Evolutionary conservation across 169 alveolate genomes (phyloP).

Genomic region (Eimeria tenella): DNA sequence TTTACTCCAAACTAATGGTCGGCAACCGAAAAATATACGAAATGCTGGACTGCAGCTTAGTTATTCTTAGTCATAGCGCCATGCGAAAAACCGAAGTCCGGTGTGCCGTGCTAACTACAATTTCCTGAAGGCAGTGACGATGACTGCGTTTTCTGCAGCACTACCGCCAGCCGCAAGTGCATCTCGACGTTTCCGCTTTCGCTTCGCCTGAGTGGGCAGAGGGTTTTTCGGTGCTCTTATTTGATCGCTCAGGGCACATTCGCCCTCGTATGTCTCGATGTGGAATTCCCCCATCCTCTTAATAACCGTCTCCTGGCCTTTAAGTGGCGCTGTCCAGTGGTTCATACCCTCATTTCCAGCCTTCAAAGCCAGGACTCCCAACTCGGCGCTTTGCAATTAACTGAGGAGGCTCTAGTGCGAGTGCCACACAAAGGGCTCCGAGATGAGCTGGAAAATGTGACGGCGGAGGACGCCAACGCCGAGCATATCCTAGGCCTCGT

Average conservation of each 20-base stretch:
- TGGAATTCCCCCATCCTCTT: conserved; percentile 75
- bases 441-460: neutral
- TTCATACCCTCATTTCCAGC: neutral
- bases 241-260: conserved; percentile 69
- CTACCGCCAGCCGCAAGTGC: neutral
- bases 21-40: neutral
- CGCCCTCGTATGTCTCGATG: conserved; percentile 75
- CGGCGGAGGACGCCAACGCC: conserved; percentile 22
- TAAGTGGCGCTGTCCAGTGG: neutral
- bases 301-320: conserved; percentile 45
- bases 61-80: no score
- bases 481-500: neutral
- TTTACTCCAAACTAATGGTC: conserved; percentile 64
- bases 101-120: no score
- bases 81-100: no score
- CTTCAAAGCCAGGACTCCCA: neutral
- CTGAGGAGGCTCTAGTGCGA: no score
- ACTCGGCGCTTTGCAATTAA: no score
- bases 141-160: neutral
- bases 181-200: neutral
- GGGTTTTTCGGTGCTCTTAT: neutral
- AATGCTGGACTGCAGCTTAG: no score
- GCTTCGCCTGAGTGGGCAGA: neutral
- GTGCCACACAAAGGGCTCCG: no score
- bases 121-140: neutral